These are phyloP conservation scores for Coemansia sp. DNA, from an alignment of 192 early-diverging fungal species.

Conservation along the genomic window DNA sequence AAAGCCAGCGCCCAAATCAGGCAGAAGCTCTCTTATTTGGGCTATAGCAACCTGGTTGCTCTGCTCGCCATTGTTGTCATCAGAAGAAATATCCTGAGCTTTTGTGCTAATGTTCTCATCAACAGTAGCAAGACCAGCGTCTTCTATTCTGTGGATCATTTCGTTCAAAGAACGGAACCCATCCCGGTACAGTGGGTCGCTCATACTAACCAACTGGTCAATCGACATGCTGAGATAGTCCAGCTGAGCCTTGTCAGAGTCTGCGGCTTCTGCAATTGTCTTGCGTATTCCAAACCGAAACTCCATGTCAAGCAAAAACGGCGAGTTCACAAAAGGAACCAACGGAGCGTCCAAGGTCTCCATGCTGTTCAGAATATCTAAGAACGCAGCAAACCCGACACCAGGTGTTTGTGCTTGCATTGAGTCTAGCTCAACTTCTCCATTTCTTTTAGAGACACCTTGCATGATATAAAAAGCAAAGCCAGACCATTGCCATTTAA, in stretches of 20 bases:
- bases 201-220: conserved; percentile 67
- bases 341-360: conserved; percentile 58
- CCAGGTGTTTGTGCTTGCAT: conserved; percentile 16
- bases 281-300: conserved; percentile 66
- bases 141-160: not conserved
- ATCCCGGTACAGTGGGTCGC: conserved; percentile 46
- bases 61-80: conserved; percentile 36
- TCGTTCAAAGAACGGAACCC: conserved; percentile 10
- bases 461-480: conserved; percentile 14
- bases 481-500: conserved; percentile 53
- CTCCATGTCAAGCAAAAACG: conserved; percentile 85
- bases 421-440: not conserved
- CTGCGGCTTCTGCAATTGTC: conserved; percentile 44
- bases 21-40: conserved; percentile 85
- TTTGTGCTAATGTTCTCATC: conserved; percentile 3
- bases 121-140: not conserved
- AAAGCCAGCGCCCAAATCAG: conserved; percentile 87
- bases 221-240: conserved; percentile 66
- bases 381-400: conserved; percentile 32
- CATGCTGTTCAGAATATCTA: conserved; percentile 65
- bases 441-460: conserved; percentile 25
- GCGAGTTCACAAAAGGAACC: conserved; percentile 66
- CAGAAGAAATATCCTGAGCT: conserved; percentile 9
- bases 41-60: conserved; percentile 58
- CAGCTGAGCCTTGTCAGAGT: conserved; percentile 59